Evolutionary conservation across 768 basidiomycete species (phyloP), one percentile per base, ranked within the genome.

Genomic region (Termitomyces sp.): DNA sequence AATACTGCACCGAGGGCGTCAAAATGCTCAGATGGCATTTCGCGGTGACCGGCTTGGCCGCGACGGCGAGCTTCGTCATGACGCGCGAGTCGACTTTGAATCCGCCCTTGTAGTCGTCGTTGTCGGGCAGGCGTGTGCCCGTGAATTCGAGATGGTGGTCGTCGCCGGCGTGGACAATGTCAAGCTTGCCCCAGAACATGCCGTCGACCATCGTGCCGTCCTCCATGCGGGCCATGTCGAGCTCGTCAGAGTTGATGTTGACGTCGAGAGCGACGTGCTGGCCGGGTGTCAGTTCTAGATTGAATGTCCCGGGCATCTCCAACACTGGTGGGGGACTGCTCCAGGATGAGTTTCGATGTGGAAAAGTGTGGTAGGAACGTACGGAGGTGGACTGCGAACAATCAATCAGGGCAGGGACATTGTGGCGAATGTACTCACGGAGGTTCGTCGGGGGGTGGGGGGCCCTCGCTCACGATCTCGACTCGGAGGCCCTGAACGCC

Each of bases 181-280:
- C 84, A 54, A 94, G 82, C 67, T 92, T 92, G 4, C 92, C 92
- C 90, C 88, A 93, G 72, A 92, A 94, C 71, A 82, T 74, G 41
- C 92, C 92, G 50, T 90, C 92, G 20, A 94, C 92, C 24, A 84
- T 75, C 14, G 89, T 92, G 1, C 91, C 92, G 64, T 94, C 92
- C 62, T 93, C 92, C 87, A 91, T 92, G 51, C 89, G 82, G 2
- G 92, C 88, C 92, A 94, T 93, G 68, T 94, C 92, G 36, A 92
- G 79, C 63, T 92, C 92, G 36, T 89, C 88, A 3, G 92, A 92
- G 53, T 81, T 78, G 35, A 92, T 80, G 18, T 82, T 87, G 3
- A 89, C 89, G 63, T 93, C 92, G 20, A 94, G 79, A 6, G 85
- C 88, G 54, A 94, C 87, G 43, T 82, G 78, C 70, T 91, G 90